A percentile compares a stretch with the other conserved stretches of the same genome.
Evolutionary conservation across 768 basidiomycete genomes (phyloP).

Genomic region (Neoboletus subvelutipes): DNA sequence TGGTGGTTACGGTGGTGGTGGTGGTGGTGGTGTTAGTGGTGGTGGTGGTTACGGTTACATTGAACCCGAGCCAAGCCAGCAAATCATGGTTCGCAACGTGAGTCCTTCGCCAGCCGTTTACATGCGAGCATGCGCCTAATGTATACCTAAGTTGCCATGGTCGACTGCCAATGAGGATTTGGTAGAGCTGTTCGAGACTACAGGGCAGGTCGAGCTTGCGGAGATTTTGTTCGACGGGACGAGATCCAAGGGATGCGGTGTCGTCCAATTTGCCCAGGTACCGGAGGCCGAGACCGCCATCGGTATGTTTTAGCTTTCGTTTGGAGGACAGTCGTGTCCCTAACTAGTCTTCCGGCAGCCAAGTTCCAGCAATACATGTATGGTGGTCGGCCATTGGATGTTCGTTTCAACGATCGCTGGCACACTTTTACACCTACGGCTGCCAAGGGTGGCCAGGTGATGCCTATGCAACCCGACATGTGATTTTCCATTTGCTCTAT

Average conservation of each 20-base stretch:
- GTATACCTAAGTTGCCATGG: conserved; percentile 78
- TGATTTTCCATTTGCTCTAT: conserved; percentile 6
- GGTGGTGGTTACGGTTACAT: conserved; percentile 42
- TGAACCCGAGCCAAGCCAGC: conserved; percentile 86
- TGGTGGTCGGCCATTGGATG: conserved; percentile 85
- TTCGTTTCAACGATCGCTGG: conserved; percentile 94
- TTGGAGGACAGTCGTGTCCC: not conserved
- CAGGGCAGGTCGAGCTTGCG: conserved; percentile 90
- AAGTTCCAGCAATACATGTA: conserved; percentile 98
- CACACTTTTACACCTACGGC: conserved; percentile 89
- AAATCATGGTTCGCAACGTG: conserved; percentile 98
- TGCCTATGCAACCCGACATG: conserved; percentile 61
- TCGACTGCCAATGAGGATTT: conserved; percentile 98
- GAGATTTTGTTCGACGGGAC: conserved; percentile 94
- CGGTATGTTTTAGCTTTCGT: conserved; percentile 42
- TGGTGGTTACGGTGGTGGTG: conserved; percentile 40
- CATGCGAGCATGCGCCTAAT: not conserved
- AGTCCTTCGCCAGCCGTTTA: conserved; percentile 36
- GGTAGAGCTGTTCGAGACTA: conserved; percentile 97
- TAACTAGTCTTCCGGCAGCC: conserved; percentile 40
- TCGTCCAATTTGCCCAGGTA: conserved; percentile 90
- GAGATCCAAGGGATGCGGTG: conserved; percentile 91
- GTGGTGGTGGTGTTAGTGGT: conserved; percentile 22
- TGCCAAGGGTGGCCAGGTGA: conserved; percentile 81
- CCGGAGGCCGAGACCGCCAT: conserved; percentile 93